Evolutionary conservation across 805 yeast genomes (phyloP), one percentile per base, ranked within the genome.

Genomic region (Nakazawaea peltata): DNA sequence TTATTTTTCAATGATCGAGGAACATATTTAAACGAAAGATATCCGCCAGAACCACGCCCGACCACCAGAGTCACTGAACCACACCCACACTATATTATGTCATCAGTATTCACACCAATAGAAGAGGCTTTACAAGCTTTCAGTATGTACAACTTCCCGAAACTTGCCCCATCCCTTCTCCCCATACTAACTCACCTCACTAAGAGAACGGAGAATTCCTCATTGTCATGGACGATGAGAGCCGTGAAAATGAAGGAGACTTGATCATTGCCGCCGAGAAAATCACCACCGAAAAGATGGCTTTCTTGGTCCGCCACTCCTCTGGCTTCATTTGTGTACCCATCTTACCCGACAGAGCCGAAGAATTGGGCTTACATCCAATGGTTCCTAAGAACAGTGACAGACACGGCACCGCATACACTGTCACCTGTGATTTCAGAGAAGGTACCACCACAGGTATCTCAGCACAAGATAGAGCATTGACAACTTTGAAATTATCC

Each of bases 161-260:
- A 16, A 16, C n/a, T n/a, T n/a, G n/a, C n/a, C n/a, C n/a, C n/a
- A 6, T 7, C 5, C 4, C 4, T 21, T 25, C 12, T 31, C n/a
- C 18, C 18, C 31, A 12, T 11, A 19, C 15, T 21, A n/a, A 18
- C 31, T 19, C 17, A 18, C 23, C 22, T 18, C 22, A 5, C 31
- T 15, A 17, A 59, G 68, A 71, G 44, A 71, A 72, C 39, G 94
- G 94, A 21, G 83, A 86, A 56, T 87, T 90, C 50, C 67, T 92
- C 32, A 74, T 92, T 31, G 98, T 92, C n/a, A 82, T 92, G 83
- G 99, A 92, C 57, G 96, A 92, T 53, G 97, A 86, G 57, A 72
- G 72, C 52, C 77, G 99, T 48, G 99, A 92, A 58, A 92, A 92
- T 57, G 99, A 92, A 62, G 99, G 98, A 35, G 99, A 92, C 54